Evolutionary conservation across 305 asterid genomes (phyloP).

Genomic region (Fraxinus sp.): DNA sequence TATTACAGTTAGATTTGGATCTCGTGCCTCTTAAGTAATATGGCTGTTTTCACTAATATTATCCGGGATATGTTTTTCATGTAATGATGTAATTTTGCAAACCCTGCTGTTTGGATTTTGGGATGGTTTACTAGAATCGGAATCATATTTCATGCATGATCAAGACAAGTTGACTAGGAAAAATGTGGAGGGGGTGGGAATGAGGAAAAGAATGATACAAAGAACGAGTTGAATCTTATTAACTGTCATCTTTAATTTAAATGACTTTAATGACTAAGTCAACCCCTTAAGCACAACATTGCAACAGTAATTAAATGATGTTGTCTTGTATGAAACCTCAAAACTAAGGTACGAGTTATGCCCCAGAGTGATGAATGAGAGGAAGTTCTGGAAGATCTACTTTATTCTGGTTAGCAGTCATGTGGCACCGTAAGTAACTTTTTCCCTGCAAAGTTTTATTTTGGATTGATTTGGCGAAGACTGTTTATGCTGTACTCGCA

Average conservation of each 20-base stretch:
- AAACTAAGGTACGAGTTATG: slow-evolving; percentile 82
- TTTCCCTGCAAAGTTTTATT: background rate
- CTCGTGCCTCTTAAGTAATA: background rate
- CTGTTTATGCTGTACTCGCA: background rate
- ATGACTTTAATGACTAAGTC: background rate
- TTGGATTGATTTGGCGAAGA: background rate
- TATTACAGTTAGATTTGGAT: background rate
- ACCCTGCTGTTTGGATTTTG: background rate
- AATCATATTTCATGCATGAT: background rate
- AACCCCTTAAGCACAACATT: slow-evolving; percentile 10
- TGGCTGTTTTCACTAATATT: background rate
- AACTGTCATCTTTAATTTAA: slow-evolving; percentile 9
- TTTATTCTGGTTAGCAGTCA: slow-evolving; percentile 78
- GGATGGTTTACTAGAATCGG: background rate
- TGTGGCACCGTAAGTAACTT: slow-evolving; percentile 67
- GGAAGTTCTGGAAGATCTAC: slow-evolving; percentile 93
- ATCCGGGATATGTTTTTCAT: background rate
- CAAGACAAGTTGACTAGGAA: background rate
- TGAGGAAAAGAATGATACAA: background rate
- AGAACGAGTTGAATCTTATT: background rate
- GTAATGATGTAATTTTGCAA: background rate
- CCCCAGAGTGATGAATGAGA: slow-evolving; percentile 85
- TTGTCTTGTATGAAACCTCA: slow-evolving; percentile 70
- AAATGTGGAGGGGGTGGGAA: background rate
- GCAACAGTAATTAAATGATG: background rate